These are phyloP conservation scores for Ophiocordyceps camponoti-saundersi DNA, from an alignment of 2,329 filamentous ascomycete genomes.

Conservation along the genomic window DNA sequence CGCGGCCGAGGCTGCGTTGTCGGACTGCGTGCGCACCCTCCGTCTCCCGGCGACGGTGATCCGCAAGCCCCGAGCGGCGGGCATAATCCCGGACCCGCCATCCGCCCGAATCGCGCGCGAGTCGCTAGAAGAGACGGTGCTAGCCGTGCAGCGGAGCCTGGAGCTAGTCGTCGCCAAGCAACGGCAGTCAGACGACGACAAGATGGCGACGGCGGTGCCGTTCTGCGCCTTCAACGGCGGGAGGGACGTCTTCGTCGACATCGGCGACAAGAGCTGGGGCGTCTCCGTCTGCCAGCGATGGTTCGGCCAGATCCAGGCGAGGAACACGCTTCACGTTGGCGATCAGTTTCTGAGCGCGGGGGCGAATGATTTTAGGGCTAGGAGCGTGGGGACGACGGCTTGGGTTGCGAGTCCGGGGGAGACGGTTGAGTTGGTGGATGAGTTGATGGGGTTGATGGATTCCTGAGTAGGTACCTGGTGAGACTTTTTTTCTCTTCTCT, in stretches of 20 bases:
- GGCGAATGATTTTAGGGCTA: slow-evolving; percentile 92
- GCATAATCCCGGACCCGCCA: slow-evolving; percentile 47
- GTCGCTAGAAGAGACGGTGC: slow-evolving; percentile 84
- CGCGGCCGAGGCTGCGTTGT: slow-evolving; percentile 69
- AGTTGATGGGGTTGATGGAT: slow-evolving; percentile 44
- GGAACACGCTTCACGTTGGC: slow-evolving; percentile 81
- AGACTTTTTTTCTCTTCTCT: not conserved
- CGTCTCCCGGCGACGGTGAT: slow-evolving; percentile 64
- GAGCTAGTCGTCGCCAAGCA: slow-evolving; percentile 35
- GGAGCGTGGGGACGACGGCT: slow-evolving; percentile 80
- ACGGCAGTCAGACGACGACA: too few species aligned
- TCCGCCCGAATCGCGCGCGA: slow-evolving; percentile 63
- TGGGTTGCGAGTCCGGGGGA: slow-evolving; percentile 92
- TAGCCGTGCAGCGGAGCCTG: slow-evolving; percentile 84
- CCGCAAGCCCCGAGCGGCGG: slow-evolving; percentile 76
- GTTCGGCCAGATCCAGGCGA: slow-evolving; percentile 39
- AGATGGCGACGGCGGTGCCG: slow-evolving; percentile 34
- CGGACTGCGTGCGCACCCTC: slow-evolving; percentile 66
- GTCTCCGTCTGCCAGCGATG: slow-evolving; percentile 84
- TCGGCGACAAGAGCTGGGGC: slow-evolving; percentile 94
- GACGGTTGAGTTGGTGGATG: slow-evolving; percentile 78
- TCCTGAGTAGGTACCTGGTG: too few species aligned
- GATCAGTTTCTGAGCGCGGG: slow-evolving; percentile 94
- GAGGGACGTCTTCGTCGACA: slow-evolving; percentile 95
- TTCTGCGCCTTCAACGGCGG: slow-evolving; percentile 98